Evolutionary conservation across 1,139 yeast genomes (phyloP).

Genomic region (Nakaseomyces glabratus): DNA sequence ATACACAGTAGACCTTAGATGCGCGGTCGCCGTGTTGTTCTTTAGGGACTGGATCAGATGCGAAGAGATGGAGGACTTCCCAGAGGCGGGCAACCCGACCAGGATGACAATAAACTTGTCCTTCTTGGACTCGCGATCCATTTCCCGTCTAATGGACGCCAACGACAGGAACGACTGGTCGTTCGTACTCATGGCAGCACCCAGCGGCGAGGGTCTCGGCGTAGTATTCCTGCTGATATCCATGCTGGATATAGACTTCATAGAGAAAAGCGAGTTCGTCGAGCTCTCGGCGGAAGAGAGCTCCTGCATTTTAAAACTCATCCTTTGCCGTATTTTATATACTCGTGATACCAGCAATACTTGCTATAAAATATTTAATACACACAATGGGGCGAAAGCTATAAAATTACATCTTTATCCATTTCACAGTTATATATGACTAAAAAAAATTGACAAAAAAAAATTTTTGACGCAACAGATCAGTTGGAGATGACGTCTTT

Average conservation of each 20-base stretch:
- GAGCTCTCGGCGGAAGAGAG: slow-evolving; percentile 13
- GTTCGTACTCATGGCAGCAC: background rate
- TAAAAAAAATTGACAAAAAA: no score
- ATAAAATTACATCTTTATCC: no score
- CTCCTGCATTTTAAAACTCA: no score
- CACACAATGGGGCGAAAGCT: no score
- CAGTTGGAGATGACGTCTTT: no score
- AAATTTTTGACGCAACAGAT: no score
- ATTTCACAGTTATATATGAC: no score
- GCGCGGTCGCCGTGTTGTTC: slow-evolving; percentile 21
- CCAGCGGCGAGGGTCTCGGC: background rate
- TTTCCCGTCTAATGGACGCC: slow-evolving; percentile 2
- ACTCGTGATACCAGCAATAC: no score
- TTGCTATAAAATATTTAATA: no score
- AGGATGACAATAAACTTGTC: slow-evolving; percentile 41
- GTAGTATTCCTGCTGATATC: background rate
- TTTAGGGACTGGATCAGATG: slow-evolving; percentile 41
- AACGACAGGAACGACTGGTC: background rate
- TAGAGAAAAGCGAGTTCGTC: slow-evolving; percentile 25
- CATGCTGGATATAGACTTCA: slow-evolving; percentile 7
- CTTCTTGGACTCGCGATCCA: slow-evolving; percentile 3
- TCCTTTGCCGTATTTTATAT: no score
- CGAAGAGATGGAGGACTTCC: slow-evolving; percentile 55
- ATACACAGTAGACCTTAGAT: slow-evolving; percentile 31
- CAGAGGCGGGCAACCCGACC: slow-evolving; percentile 66